phyloP scores from a whole-genome alignment of 2,329 filamentous ascomycete genomes.

The Cercospora brassicicola region DNA sequence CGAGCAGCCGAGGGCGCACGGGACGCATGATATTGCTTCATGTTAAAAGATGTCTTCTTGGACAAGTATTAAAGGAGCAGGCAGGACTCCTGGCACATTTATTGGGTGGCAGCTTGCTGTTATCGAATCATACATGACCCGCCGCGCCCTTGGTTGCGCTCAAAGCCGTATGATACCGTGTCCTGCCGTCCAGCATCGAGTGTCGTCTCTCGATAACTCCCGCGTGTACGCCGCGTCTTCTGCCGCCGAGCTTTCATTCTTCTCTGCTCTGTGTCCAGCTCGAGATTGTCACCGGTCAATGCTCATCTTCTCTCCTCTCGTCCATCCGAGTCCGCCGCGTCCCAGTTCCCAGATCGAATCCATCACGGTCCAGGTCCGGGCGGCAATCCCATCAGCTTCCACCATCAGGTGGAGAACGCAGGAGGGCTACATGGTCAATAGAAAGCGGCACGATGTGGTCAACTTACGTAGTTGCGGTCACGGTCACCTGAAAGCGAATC shows the following conservation, averaged over 20 bases:
- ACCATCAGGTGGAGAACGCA: conserved; percentile 11
- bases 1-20: conserved; percentile 14
- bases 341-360: conserved; percentile 22
- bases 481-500: conserved; percentile 16
- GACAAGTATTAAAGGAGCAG: conserved; percentile 23
- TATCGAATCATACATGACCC: conserved; percentile 25
- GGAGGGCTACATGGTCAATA: conserved; percentile 17
- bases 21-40: conserved; percentile 13
- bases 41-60: conserved; percentile 18
- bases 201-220: conserved; percentile 19
- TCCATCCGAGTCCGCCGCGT: conserved; percentile 20
- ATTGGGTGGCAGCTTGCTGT: conserved; percentile 25
- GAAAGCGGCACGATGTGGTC: not conserved
- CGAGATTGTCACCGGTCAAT: conserved; percentile 7
- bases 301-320: conserved; percentile 14
- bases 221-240: conserved; percentile 18
- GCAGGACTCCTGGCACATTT: conserved; percentile 21
- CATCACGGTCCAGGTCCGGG: conserved; percentile 24
- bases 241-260: conserved; percentile 10
- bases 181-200: conserved; percentile 23
- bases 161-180: conserved; percentile 23
- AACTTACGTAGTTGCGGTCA: conserved; percentile 26
- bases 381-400: not conserved
- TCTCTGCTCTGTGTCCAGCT: conserved; percentile 14
- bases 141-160: conserved; percentile 21